Base-by-base conservation (phyloP, 2,329 filamentous ascomycete genomes). In the Arthroderma uncinatum region DNA sequence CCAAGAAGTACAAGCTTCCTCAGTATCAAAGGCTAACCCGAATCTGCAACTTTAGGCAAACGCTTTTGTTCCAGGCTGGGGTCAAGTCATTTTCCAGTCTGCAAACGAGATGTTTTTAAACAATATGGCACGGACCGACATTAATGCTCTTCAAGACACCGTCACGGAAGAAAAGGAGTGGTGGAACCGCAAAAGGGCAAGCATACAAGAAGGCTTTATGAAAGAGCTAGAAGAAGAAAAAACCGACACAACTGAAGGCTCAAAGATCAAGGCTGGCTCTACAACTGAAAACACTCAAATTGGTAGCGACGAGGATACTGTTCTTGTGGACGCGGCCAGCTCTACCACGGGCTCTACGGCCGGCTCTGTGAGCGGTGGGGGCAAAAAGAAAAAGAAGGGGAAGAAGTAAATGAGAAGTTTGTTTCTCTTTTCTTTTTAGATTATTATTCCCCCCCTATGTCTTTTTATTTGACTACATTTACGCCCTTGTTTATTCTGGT, bases 41-140 rank as follows among this genome's bases (percentile, higher is more conserved):
- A 23, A 7, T 57, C 53, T 21, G 30, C 40, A 21, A 40, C 37
- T 50, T 25, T 63, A 96, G 89, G 93, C 94, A 66, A 97, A 97
- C 70, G 90, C 87, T 19, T 86, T 96, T 62, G 80, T 83, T 1
- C 85, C 88, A 53, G 85, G 86, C 71, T 98, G 93, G 93, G 93
- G 93, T 60, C 85, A 93, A 69, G 83, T 82, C 57, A 97, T 98
- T 71, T 98, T 98, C 81, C 93, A 98, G 73, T 91, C 88, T 48
- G 93, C 93, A 57, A 95, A 95, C 73, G 93, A 98, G 73, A 96
- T 98, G 73, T 84, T 87, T 59, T 86, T 89, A 68, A 96, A 96
- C 74, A 81, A 82, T 42, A 75, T 84, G 50, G 80, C 95, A 67
- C 87, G 89, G 63, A 79, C 85, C 62, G 82, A 85, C 53, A 79